Evolutionary conservation across 495 filamentous ascomycete genomes (phyloP), one percentile per base, ranked within the genome.

Genomic region (Acidiella bohemica): DNA sequence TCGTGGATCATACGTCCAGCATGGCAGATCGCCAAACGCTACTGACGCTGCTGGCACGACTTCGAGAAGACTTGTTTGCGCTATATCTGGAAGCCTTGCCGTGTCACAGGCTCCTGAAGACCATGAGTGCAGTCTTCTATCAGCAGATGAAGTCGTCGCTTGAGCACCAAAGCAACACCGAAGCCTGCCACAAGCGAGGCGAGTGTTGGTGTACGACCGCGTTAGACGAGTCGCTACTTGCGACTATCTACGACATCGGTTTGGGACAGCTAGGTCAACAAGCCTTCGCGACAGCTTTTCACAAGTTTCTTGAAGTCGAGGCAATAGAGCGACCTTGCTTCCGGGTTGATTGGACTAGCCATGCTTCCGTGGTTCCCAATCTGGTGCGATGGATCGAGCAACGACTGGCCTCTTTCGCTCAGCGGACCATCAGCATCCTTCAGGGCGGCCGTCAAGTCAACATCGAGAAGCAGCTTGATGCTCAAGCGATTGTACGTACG

Each of bases 231-330:
- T 16, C 40, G n/a, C 37, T 19, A 24, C 38, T 53, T 19, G 39
- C 23, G 10, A 39, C 71, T 18, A 59, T 92, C 12, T 67, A 78
- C 39, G 69, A 72, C 18, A 76, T 87, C 6, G 86, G 84, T 0
- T 56, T 93, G 36, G 81, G 75, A 8, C 80, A 78, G 44, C 69
- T 67, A 39, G 81, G 81, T 35, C 80, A 46, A 19, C 36, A 36
- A 24, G 39, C 41, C 13, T 41, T 50, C 16, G 41, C 46, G n/a
- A 41, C 29, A 8, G 41, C 41, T 18, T 11, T 60, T 37, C 40
- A 58, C 37, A 53, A 37, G n/a, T 24, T 31, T 60, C 4, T 35
- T 59, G 23, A 21, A 32, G n/a, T n/a, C 25, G 7, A 27, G 3
- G 53, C 51, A 7, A 51, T 59, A 10, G 34, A 30, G 21, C 50